A percentile compares a stretch with the other conserved stretches of the same genome.
phyloP scores from a whole-genome alignment of 2,329 filamentous ascomycete genomes.

The Simplicillium aogashimaense region DNA sequence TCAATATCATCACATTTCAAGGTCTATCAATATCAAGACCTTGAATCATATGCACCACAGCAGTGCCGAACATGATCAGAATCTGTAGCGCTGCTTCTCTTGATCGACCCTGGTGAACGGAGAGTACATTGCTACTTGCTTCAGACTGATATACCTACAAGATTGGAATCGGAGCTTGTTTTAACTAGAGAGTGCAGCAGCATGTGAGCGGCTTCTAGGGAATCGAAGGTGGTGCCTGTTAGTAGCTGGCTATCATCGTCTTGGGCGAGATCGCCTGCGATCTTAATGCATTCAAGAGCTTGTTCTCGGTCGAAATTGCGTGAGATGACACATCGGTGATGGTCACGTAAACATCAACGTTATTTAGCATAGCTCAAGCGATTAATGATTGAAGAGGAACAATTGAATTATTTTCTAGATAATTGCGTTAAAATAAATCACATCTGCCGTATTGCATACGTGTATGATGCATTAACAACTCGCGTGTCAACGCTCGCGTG shows the following conservation, averaged over 20 bases:
- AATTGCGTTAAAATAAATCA: too few relatives aligned
- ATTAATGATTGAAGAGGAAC: too few relatives aligned
- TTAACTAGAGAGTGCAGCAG: slow-evolving; percentile 9
- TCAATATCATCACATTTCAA: slow-evolving; percentile 21
- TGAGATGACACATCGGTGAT: slow-evolving; percentile 7
- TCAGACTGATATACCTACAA: slow-evolving; percentile 5
- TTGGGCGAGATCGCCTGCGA: neutral
- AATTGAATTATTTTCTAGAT: too few relatives aligned
- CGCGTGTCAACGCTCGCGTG: too few relatives aligned
- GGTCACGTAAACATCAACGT: too few relatives aligned
- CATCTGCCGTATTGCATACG: too few relatives aligned
- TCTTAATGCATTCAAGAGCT: slow-evolving; percentile 2
- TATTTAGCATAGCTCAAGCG: too few relatives aligned
- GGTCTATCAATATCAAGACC: slow-evolving; percentile 28
- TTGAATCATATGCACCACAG: slow-evolving; percentile 23
- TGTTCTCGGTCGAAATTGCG: slow-evolving; percentile 4
- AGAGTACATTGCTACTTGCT: neutral
- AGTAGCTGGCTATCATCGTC: slow-evolving; percentile 7
- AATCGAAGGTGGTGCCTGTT: slow-evolving; percentile 2
- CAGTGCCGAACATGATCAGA: slow-evolving; percentile 30
- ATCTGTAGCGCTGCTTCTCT: slow-evolving; percentile 24
- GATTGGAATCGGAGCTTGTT: slow-evolving; percentile 1
- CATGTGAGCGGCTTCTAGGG: slow-evolving; percentile 11
- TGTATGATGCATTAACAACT: too few relatives aligned
- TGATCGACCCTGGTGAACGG: slow-evolving; percentile 9